Evolutionary conservation across 495 filamentous ascomycete species (phyloP).

Genomic region (Pseudomonodictys pantanalensis): DNA sequence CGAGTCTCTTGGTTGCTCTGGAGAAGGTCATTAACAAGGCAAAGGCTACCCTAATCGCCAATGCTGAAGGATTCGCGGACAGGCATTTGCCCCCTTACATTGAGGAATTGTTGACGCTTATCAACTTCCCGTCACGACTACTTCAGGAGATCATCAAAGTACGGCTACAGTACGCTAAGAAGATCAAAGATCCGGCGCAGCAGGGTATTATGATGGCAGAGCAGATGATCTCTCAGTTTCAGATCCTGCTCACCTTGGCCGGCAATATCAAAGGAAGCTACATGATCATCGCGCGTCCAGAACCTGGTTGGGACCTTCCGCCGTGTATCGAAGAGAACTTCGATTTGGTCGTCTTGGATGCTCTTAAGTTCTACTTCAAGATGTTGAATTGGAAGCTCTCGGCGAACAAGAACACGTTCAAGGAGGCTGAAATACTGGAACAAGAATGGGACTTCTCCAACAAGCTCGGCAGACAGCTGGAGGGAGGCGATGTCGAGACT

Average conservation of each 20-base stretch:
- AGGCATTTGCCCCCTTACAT: slow-evolving; percentile 95
- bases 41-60: slow-evolving; percentile 84
- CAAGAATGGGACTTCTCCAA: slow-evolving; percentile 98
- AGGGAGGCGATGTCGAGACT: slow-evolving; percentile 92
- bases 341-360: slow-evolving; percentile 91
- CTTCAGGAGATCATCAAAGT: slow-evolving; percentile 96
- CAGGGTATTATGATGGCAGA: slow-evolving; percentile 88
- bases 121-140: slow-evolving; percentile 92
- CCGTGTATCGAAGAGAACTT: slow-evolving; percentile 97
- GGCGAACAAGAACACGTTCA: slow-evolving; percentile 98
- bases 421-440: slow-evolving; percentile 94
- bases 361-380: slow-evolving; percentile 94
- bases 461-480: slow-evolving; percentile 79
- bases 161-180: slow-evolving; percentile 84
- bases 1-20: slow-evolving; percentile 81
- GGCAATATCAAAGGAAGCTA: slow-evolving; percentile 90
- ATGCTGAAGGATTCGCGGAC: slow-evolving; percentile 78
- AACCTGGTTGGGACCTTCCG: slow-evolving; percentile 91
- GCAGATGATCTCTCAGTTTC: slow-evolving; percentile 95
- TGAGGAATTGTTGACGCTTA: slow-evolving; percentile 89
- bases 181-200: slow-evolving; percentile 86
- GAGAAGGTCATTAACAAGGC: slow-evolving; percentile 85
- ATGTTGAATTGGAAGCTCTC: slow-evolving; percentile 96
- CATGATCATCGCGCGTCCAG: slow-evolving; percentile 73
- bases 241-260: slow-evolving; percentile 84